Evolutionary conservation across 176 grass and related monocot genomes (phyloP).

Genomic region (Pontederia paniculata): DNA sequence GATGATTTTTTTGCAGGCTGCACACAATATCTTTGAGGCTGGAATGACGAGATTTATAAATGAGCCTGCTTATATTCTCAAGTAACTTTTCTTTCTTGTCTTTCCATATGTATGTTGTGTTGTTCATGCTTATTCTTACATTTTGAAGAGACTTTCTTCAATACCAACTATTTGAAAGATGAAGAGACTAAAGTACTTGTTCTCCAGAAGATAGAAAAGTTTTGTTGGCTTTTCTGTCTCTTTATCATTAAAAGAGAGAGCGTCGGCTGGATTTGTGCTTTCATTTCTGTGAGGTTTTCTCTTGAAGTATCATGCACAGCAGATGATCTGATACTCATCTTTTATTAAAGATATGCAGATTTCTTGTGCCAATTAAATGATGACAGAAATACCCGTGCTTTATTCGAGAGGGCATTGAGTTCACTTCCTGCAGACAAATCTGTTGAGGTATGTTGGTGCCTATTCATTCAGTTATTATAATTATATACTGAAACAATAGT

Average conservation of each 20-base stretch:
- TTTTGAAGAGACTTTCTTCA: not conserved
- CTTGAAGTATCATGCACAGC: not conserved
- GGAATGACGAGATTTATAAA: conserved; percentile 92
- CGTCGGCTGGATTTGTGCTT: too few species aligned
- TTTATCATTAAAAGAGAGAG: too few species aligned
- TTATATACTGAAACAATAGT: too few species aligned
- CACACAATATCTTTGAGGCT: conserved; percentile 95
- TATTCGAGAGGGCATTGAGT: conserved; percentile 90
- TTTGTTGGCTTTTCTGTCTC: too few species aligned
- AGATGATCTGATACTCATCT: conserved; percentile 11
- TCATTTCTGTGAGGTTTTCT: not conserved
- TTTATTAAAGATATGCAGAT: conserved; percentile 66
- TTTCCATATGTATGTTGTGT: not conserved
- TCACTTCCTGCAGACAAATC: conserved; percentile 84
- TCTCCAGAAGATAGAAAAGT: too few species aligned
- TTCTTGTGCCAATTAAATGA: conserved; percentile 95
- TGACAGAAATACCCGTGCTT: conserved; percentile 93
- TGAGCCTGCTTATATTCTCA: conserved; percentile 78
- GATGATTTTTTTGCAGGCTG: conserved; percentile 41
- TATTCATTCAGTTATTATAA: not conserved
- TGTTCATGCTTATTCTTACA: not conserved
- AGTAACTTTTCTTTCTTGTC: conserved; percentile 42
- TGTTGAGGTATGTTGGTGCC: conserved; percentile 46
- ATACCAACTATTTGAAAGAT: too few species aligned
- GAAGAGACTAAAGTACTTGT: too few species aligned